Evolutionary conservation across 441 rosid genomes (phyloP), one percentile per base, ranked within the genome.

Genomic region (Brassica hybrid): DNA sequence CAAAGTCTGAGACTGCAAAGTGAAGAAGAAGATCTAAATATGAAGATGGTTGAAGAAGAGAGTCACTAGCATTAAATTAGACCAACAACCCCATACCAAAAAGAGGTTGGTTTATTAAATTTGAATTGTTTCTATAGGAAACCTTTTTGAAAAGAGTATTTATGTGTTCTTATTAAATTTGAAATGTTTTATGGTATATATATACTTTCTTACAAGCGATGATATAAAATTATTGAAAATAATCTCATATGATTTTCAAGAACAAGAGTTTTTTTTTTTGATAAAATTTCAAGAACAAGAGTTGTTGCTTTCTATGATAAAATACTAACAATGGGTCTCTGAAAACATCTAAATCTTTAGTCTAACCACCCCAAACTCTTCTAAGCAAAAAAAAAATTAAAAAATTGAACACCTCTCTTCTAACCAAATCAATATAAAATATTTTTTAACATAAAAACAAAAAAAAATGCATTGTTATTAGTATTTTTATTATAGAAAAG

Each of bases 81-180:
- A 66, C 86, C 89, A 90, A 86, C 97, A 89, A 92, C 97, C 87
- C 86, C 85, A 81, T 86, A 81, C 78, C 88, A 88, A 80, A 88
- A 83, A 80, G 63, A 78, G 85, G 85, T 82, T 81, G 82, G 80
- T 72, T 69, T 81, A 87, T 85, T 87, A 85, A 91, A 85, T 88
- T 77, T 77, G 63, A 81, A 77, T 86, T 78, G 16, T 73, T 67
- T 54, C 74, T 50, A 19, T 62, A 43, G 45, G 12, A 38, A 38
- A 27, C 32, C 6, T 27, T 4, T 27, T 27, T 27, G 32, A 5
- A 27, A 27, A 27, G 32, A 27, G 32, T 27, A 27, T 27, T 27
- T 27, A 27, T 27, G 32, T 27, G 32, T 27, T 27, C 32, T 27
- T 27, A 4, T 27, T 27, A 27, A 27, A 27, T 27, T 27, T 27